Evolutionary conservation across 352 stramenopile species (phyloP), one percentile per base, ranked within the genome.

Genomic region (Globisporangium apiculatum): DNA sequence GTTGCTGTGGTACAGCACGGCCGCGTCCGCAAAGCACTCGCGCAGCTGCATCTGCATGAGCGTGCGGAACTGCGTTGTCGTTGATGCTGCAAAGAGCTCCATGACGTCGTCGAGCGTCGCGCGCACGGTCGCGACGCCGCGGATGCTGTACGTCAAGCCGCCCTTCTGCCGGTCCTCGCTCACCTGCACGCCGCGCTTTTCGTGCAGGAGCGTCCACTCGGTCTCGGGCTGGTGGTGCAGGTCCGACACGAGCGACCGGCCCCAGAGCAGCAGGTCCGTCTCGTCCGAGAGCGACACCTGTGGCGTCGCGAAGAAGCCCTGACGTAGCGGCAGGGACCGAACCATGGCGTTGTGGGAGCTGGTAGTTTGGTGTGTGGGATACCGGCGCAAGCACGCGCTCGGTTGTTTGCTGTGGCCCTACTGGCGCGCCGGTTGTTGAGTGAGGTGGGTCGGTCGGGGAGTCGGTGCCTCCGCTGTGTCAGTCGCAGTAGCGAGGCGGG

Each of bases 81-180:
- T 76, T 11, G 67, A 53, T 12, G 68, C 57, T 11, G 87, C 64
- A 56, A 93, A 91, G 58, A 93, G 77, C 65, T 91, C 79, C 78
- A 91, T 88, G 57, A 91, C 62, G 61, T 90, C 80, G 47, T 90
- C 83, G 24, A 93, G 65, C 52, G 75, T 64, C 18, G 80, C 75
- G 47, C 69, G 68, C 5, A 93, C 71, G 0, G 76, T 78, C 12
- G 76, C 66, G 8, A 87, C 67, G 17, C 75, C 74, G 40, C 75
- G 76, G 51, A 93, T 76, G n/a, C 73, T 86, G 73, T 93, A 93
- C 38, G 75, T 89, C 9, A 93, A 72, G 6, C 83, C 83, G 17
- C 83, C 83, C 51, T 91, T 93, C 60, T 93, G 83, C 1, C 83
- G 79, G 69, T 93, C 83, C 58, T 93, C 78, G 49, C 66, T 76